A percentile compares a stretch with the other conserved stretches of the same genome.
phyloP scores from a whole-genome alignment of 805 yeast species.

The Saturnispora halmiae region DNA sequence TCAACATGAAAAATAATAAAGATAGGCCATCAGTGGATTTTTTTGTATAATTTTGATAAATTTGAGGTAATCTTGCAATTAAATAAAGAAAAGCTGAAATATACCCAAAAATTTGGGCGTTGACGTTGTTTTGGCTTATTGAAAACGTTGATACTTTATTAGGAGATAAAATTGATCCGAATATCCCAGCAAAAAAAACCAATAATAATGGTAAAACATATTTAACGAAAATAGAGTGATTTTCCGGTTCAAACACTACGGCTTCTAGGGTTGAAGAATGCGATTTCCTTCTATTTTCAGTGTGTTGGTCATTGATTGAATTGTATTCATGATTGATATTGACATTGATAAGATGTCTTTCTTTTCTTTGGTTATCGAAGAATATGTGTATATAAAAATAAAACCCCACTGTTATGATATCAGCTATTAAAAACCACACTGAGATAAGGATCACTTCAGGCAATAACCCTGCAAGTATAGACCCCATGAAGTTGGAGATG shows the following conservation, averaged over 20 bases:
- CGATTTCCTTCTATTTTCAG: slow-evolving; percentile 19
- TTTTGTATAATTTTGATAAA: slow-evolving; percentile 66
- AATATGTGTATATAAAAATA: slow-evolving; percentile 49
- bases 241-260: slow-evolving; percentile 38
- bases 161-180: slow-evolving; percentile 50
- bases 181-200: slow-evolving; percentile 52
- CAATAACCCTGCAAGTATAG: slow-evolving; percentile 59
- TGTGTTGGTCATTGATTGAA: background rate
- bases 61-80: slow-evolving; percentile 75
- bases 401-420: slow-evolving; percentile 50
- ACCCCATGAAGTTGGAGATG: slow-evolving; percentile 54
- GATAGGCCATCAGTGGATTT: slow-evolving; percentile 82
- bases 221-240: slow-evolving; percentile 38
- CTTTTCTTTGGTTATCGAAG: slow-evolving; percentile 29
- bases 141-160: slow-evolving; percentile 16
- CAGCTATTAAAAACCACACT: slow-evolving; percentile 70
- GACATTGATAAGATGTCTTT: slow-evolving; percentile 11
- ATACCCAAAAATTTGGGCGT: slow-evolving; percentile 63
- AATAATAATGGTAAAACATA: slow-evolving; percentile 52
- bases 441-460: slow-evolving; percentile 66
- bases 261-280: slow-evolving; percentile 45
- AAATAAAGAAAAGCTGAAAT: slow-evolving; percentile 58
- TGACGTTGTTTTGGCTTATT: slow-evolving; percentile 13
- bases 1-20: slow-evolving; percentile 65
- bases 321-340: slow-evolving; percentile 19